phyloP scores from a whole-genome alignment of 345 rosid species.

The Camelina hispida region DNA sequence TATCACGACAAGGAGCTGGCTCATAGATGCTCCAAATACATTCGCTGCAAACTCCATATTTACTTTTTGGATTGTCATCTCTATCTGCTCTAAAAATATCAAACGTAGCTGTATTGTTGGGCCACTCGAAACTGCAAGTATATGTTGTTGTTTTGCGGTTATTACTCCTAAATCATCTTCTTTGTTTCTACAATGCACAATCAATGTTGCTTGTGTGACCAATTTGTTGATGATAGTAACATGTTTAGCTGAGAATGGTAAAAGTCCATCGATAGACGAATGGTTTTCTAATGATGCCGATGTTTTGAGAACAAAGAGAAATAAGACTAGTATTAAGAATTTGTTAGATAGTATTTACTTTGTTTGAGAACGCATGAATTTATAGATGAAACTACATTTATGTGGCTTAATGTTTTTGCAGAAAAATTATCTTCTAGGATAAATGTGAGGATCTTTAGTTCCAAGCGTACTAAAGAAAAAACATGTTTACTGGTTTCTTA shows the following conservation, averaged over 20 bases:
- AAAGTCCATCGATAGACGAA: conserved; percentile 6
- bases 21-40: conserved; percentile 21
- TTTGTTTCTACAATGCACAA: conserved; percentile 23
- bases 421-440: no score
- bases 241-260: conserved; percentile 27
- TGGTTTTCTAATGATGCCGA: background rate
- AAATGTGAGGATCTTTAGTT: no score
- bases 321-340: background rate
- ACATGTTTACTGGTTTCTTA: no score
- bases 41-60: conserved; percentile 3
- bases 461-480: no score
- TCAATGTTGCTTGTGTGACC: conserved; percentile 14
- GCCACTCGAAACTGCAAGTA: conserved; percentile 10
- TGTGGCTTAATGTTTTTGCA: no score
- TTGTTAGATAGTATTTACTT: no score
- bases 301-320: background rate
- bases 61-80: background rate
- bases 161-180: background rate
- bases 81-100: conserved; percentile 19
- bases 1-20: conserved; percentile 2
- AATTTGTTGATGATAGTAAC: no score
- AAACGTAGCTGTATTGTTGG: background rate
- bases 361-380: no score
- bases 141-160: background rate
- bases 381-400: no score